phyloP scores from a whole-genome alignment of 75 land plant genomes.

The Gnetum montanum region DNA sequence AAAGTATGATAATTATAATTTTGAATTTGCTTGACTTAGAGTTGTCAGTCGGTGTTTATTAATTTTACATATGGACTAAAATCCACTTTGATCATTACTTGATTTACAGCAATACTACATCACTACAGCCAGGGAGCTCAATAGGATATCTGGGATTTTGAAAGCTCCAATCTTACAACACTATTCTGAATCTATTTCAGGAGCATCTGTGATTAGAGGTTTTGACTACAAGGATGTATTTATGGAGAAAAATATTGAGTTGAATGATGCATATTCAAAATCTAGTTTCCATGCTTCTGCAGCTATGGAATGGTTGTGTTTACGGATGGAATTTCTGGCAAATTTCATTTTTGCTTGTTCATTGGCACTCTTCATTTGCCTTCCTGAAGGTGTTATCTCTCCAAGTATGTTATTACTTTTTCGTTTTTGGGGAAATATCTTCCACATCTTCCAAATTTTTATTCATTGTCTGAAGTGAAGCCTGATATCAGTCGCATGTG shows the following conservation, averaged over 20 bases:
- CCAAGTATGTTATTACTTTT: slow-evolving; percentile 72
- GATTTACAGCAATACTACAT: slow-evolving; percentile 57
- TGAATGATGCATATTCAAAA: slow-evolving; percentile 42
- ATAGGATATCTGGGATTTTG: slow-evolving; percentile 33
- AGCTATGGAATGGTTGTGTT: slow-evolving; percentile 79
- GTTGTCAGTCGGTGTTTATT: too few species aligned
- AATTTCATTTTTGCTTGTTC: slow-evolving; percentile 43
- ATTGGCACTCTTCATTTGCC: slow-evolving; percentile 48
- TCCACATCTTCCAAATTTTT: not conserved
- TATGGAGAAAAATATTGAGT: slow-evolving; percentile 26
- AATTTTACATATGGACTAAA: too few species aligned
- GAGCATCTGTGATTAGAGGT: slow-evolving; percentile 52
- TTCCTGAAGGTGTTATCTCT: slow-evolving; percentile 44
- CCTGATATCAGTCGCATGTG: not conserved
- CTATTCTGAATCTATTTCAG: slow-evolving; percentile 54
- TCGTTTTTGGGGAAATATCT: not conserved
- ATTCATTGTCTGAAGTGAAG: not conserved
- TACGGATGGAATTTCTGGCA: slow-evolving; percentile 62
- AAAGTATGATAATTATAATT: not conserved
- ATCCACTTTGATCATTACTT: not conserved
- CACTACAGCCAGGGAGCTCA: slow-evolving; percentile 50
- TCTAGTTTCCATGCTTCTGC: slow-evolving; percentile 55
- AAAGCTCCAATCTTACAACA: slow-evolving; percentile 64
- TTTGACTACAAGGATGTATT: slow-evolving; percentile 53
- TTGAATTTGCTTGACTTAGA: too few species aligned